Percentiles rank a stretch among this genome's conserved stretches.
phyloP scores from a whole-genome alignment of 176 grass and related monocot species.

The Oropetium thomaeum region DNA sequence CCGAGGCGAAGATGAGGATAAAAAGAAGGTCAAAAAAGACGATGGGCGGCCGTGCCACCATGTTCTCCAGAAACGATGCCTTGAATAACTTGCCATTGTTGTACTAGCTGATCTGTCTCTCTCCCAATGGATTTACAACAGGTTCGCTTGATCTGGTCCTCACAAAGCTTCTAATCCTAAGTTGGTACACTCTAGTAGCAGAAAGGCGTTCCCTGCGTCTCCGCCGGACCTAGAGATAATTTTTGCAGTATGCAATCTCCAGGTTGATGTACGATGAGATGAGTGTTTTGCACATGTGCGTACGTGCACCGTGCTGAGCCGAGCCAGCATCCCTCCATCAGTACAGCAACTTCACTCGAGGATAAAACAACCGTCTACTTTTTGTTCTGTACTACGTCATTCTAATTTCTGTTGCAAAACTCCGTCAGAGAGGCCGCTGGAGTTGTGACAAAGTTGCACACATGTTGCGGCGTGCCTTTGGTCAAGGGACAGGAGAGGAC shows the following conservation, averaged over 20 bases:
- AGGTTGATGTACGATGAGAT: background rate
- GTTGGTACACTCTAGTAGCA: too few relatives aligned
- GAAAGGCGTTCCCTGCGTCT: conserved; percentile 13
- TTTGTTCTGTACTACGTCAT: background rate
- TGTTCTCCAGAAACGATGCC: conserved; percentile 28
- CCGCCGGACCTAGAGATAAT: background rate
- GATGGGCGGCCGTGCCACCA: conserved; percentile 9
- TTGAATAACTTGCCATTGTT: background rate
- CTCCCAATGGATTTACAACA: conserved; percentile 1
- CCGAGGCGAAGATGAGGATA: background rate
- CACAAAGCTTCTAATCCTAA: background rate
- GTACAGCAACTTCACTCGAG: background rate
- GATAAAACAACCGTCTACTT: conserved; percentile 7
- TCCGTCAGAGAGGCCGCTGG: background rate
- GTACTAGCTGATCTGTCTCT: background rate
- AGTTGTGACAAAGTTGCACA: background rate
- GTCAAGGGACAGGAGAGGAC: background rate
- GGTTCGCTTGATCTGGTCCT: conserved; percentile 2
- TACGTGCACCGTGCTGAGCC: background rate
- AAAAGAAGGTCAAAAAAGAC: background rate
- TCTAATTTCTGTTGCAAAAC: background rate
- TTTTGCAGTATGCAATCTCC: background rate
- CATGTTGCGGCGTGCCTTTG: background rate
- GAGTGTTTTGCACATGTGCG: background rate
- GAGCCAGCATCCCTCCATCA: too few relatives aligned